Base-by-base conservation (phyloP, 306 rosid species). In the Quercus berberidifolia region DNA sequence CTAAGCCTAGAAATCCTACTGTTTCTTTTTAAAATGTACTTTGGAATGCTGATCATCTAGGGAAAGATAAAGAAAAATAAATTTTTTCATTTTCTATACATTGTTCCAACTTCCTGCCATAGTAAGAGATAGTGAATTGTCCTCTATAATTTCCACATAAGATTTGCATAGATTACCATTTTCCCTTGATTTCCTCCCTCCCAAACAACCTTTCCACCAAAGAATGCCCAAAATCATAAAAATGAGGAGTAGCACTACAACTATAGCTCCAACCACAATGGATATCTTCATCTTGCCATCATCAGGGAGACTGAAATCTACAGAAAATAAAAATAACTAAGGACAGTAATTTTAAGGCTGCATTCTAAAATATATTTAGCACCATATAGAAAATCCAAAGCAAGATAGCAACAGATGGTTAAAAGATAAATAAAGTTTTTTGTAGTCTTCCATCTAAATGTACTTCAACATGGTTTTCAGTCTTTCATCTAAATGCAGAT, bases 221-320 rank as follows among this genome's bases (percentile, higher is more conserved):
- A 69, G 59, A 69, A 83, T 51, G 77, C 74, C 67, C 4, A 60
- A 7, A 74, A 25, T 59, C 43, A 75, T 12, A 26, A 38, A 77
- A 25, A 76, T 7, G 28, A 82, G 74, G 4, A 83, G 12, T 6
- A n/a, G 41, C n/a, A 38, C 43, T 0, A 19, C 57, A 8, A 69
- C 63, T 60, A 23, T 19, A 46, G 30, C 68, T 65, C 67, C 79
- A 33, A 49, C 30, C 20, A 15, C 69, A 33, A 83, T 78, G 33
- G 28, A 12, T 10, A 28, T 63, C 46, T 46, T 74, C 30, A 2
- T 63, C 14, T 51, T 74, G 26, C 51, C 19, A 28, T 57, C 55
- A 28, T 19, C 65, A 11, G 73, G 86, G 0, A 60, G 82, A 3
- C 49, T 33, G 25, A 71, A 82, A 49, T 83, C 86, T 83, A 46